Conservation (phyloP, 192 early-diverging fungal genomes). For the Linnemannia schmuckeri region DNA sequence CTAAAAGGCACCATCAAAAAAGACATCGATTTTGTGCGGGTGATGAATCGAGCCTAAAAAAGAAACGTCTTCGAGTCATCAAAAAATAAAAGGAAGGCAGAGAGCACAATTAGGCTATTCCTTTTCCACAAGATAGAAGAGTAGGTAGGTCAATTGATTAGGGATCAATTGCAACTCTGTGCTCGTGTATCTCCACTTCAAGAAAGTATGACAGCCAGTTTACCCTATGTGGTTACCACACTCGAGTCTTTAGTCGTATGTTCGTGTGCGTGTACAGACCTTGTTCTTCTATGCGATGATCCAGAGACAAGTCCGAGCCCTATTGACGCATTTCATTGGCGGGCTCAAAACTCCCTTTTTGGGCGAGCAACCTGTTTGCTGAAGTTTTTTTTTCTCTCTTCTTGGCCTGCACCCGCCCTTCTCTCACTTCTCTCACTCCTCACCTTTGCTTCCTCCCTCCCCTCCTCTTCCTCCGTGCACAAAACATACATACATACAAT, state of each 20-base stretch:
- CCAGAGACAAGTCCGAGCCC: neutral
- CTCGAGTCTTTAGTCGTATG: too few species aligned
- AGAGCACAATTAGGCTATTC: neutral
- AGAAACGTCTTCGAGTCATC: neutral
- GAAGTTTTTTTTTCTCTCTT: neutral
- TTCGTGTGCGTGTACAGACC: too few species aligned
- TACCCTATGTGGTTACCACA: too few species aligned
- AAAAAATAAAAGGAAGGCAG: neutral
- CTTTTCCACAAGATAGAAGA: neutral
- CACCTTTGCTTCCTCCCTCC: neutral
- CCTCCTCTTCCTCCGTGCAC: neutral
- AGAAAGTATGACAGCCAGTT: too few species aligned
- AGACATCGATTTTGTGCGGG: neutral
- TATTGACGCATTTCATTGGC: neutral
- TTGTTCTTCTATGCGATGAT: neutral
- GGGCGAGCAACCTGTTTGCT: neutral
- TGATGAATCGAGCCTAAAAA: neutral
- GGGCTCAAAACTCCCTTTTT: constrained; percentile 1
- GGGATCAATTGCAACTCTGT: too few species aligned
- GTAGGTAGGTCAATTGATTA: neutral
- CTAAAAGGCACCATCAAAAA: neutral
- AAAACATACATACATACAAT: neutral
- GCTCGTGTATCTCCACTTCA: too few species aligned
- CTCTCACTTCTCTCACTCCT: neutral
- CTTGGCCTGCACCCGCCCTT: too few species aligned